These are phyloP conservation scores for Populus euphratica DNA, from an alignment of 345 rosid genomes.

Conservation along the genomic window DNA sequence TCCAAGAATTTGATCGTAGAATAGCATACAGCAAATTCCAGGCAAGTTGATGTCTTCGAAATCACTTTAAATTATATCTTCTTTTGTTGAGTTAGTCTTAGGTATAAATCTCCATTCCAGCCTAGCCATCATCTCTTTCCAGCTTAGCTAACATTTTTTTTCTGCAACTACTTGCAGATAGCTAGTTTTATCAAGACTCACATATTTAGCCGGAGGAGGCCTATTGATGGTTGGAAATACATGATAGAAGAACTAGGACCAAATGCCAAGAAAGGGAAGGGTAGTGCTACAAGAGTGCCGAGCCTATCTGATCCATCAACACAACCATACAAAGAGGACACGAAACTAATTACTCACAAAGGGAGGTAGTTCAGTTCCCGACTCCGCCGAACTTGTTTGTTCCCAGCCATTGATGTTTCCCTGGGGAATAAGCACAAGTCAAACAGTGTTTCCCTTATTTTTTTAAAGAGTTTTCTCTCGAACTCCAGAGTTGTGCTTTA, in stretches of 20 bases:
- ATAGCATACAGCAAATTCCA: constrained; percentile 85
- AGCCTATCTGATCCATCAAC: constrained; percentile 72
- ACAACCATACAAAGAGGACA: constrained; percentile 82
- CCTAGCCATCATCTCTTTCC: background rate
- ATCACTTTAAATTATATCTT: background rate
- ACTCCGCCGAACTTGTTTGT: background rate
- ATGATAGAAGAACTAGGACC: constrained; percentile 98
- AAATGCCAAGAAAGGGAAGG: constrained; percentile 92
- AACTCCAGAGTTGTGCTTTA: background rate
- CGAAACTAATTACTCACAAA: constrained; percentile 22
- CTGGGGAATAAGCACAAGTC: background rate
- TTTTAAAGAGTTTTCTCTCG: too few species aligned
- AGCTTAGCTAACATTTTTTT: background rate
- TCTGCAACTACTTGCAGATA: constrained; percentile 46
- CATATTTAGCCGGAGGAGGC: constrained; percentile 93
- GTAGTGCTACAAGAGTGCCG: constrained; percentile 83
- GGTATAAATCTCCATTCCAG: background rate
- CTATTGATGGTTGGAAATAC: constrained; percentile 91
- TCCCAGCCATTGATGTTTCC: background rate
- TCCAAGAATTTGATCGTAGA: constrained; percentile 91
- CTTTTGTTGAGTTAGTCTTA: background rate
- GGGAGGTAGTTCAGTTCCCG: constrained; percentile 34
- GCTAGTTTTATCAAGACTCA: constrained; percentile 94
- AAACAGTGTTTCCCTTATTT: too few species aligned
- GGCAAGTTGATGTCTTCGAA: constrained; percentile 31